Evolutionary conservation across 169 alveolate species (phyloP), one percentile per base, ranked within the genome.

Genomic region (Plasmodium malariae): DNA sequence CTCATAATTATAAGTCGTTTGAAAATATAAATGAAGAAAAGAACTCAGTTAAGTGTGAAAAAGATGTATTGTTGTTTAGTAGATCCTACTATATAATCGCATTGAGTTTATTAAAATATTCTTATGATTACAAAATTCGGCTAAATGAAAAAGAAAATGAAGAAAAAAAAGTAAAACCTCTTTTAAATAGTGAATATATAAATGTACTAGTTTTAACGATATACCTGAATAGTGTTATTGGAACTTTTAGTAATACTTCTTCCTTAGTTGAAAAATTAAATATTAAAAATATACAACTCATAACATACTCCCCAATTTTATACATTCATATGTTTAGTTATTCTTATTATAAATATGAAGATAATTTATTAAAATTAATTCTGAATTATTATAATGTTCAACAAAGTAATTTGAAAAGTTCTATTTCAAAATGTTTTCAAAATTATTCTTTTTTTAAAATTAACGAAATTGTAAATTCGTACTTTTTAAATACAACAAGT

Each of bases 381-480:
- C 45, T 78, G 24, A 78, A 65, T 54, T 78, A 78, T 62, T 78
- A 78, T 51, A 62, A 26, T 62, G 78, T 78, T 3, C 89, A 78
- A 69, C 89, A 78, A 40, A 55, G 68, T 30, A 78, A 45, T 63
- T 24, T 78, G 28, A 78, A 63, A 68, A 62, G 17, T 54, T 40
- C 89, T 0, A 32, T 78, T 26, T 17, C 78, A 28, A 78, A 78
- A 68, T 78, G 89, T 28, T 78, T 78, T 45, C 74, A 78, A 63
- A 78, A 78, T 78, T 43, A 78, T 45, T 78, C 89, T 0, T 26
- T 65, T 9, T 78, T 63, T 78, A 78, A 78, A 68, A 57, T 78
- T 51, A 78, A 78, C 55, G 89, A 78, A 78, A 78, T 78, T 78
- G 40, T 63, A 21, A 78, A 78, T 45, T 67, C 89, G 2, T 63